phyloP scores from a whole-genome alignment of 495 filamentous ascomycete genomes.

The Bacidia gigantensis region DNA sequence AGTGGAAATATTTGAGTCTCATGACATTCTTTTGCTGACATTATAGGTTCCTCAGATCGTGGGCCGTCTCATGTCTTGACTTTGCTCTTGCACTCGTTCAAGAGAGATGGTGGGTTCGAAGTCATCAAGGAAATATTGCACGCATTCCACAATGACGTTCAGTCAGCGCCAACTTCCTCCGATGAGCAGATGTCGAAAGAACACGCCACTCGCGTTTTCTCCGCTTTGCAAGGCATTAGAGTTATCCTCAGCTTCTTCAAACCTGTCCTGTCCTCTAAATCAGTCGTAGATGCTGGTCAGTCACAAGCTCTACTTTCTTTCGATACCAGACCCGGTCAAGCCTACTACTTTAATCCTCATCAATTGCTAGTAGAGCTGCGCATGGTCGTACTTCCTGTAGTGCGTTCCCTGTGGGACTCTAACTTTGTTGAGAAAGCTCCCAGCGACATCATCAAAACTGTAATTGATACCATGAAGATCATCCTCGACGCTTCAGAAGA shows the following conservation, averaged over 20 bases:
- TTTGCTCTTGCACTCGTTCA: conserved; percentile 73
- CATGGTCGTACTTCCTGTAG: conserved; percentile 65
- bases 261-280: conserved; percentile 60
- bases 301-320: conserved; percentile 46
- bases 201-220: conserved; percentile 35
- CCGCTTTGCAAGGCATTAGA: conserved; percentile 56
- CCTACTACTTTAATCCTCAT: conserved; percentile 53
- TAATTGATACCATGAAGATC: conserved; percentile 71
- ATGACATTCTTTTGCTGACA: conserved; percentile 6
- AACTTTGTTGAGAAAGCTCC: conserved; percentile 65
- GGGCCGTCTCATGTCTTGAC: conserved; percentile 54
- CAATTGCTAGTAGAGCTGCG: conserved; percentile 85
- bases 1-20: conserved; percentile 7
- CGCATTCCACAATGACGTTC: conserved; percentile 57
- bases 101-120: conserved; percentile 60
- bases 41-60: conserved; percentile 37
- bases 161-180: conserved; percentile 27
- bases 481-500: conserved; percentile 70
- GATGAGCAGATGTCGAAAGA: conserved; percentile 28
- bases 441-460: conserved; percentile 56
- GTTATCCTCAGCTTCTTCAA: conserved; percentile 75
- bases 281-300: conserved; percentile 58
- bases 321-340: conserved; percentile 38
- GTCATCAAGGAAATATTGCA: conserved; percentile 59
- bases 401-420: conserved; percentile 71